Percentiles rank a stretch among this genome's conserved stretches.
Evolutionary conservation across 2,329 filamentous ascomycete species (phyloP).

Genomic region (Penicillium sclerotigenum): DNA sequence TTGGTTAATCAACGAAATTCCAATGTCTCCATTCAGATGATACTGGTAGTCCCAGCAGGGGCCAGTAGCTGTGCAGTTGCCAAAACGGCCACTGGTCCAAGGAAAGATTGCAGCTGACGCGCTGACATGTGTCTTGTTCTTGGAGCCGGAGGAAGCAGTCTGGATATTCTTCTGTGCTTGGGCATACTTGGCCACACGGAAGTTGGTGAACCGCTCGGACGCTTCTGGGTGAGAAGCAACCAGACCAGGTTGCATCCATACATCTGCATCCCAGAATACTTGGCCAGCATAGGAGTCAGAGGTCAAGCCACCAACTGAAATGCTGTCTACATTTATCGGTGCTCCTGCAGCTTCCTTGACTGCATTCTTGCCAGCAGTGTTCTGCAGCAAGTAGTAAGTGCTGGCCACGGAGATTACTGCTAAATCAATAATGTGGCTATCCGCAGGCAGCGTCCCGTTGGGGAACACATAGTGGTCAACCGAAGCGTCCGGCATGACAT

Average conservation of each 20-base stretch:
- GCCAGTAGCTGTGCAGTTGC: conserved; percentile 64
- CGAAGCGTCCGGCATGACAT: conserved; percentile 57
- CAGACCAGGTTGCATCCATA: conserved; percentile 67
- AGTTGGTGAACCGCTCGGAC: conserved; percentile 62
- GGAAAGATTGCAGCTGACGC: conserved; percentile 60
- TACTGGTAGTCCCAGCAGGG: conserved; percentile 71
- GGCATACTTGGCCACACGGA: conserved; percentile 56
- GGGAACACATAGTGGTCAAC: conserved; percentile 63
- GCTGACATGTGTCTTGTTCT: conserved; percentile 58
- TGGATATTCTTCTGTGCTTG: conserved; percentile 61
- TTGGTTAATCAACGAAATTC: conserved; percentile 59
- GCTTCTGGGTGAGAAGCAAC: conserved; percentile 62
- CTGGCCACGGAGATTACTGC: conserved; percentile 49
- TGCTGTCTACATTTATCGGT: conserved; percentile 59
- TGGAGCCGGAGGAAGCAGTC: conserved; percentile 55
- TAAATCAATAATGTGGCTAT: conserved; percentile 55
- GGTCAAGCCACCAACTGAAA: conserved; percentile 65
- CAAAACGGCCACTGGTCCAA: conserved; percentile 65
- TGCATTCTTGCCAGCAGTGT: conserved; percentile 53
- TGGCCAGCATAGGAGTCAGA: conserved; percentile 66
- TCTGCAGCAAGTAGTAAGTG: conserved; percentile 49
- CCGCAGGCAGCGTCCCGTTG: conserved; percentile 56
- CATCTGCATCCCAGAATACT: conserved; percentile 65
- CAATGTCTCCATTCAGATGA: conserved; percentile 68
- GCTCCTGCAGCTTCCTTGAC: conserved; percentile 50